A percentile compares a stretch with the other conserved stretches of the same genome.
These are phyloP conservation scores for Aspergillus cavernicola DNA, from an alignment of 495 filamentous ascomycete species.

Conservation along the genomic window DNA sequence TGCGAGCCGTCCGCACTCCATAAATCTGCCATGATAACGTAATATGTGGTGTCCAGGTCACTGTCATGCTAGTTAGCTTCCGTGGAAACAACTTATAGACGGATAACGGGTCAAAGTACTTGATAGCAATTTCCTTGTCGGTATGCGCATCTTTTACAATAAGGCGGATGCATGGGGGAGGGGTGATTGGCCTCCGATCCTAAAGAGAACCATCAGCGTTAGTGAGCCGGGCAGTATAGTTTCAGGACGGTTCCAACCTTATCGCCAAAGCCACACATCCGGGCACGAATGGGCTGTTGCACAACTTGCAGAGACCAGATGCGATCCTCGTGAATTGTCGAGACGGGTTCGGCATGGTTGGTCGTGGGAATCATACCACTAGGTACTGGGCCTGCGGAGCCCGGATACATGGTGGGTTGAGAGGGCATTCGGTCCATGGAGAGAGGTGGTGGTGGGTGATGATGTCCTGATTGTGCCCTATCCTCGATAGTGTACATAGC, in stretches of 20 bases:
- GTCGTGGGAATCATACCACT: constrained; percentile 27
- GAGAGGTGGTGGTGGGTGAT: constrained; percentile 39
- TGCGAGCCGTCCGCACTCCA: constrained; percentile 80
- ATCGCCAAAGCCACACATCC: constrained; percentile 99
- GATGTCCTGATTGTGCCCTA: constrained; percentile 38
- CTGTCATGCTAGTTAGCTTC: constrained; percentile 30
- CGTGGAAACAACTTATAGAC: no score
- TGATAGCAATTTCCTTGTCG: constrained; percentile 84
- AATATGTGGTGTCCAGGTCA: constrained; percentile 81
- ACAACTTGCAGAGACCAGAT: constrained; percentile 72
- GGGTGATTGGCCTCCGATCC: constrained; percentile 95
- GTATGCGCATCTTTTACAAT: constrained; percentile 75
- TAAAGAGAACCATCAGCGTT: constrained; percentile 30
- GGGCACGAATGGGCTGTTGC: constrained; percentile 89
- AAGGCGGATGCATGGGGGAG: constrained; percentile 86
- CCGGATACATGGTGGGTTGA: constrained; percentile 39
- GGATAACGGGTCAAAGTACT: constrained; percentile 48
- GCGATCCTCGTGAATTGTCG: constrained; percentile 43
- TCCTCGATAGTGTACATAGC: constrained; percentile 47
- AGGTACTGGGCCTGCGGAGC: constrained; percentile 22
- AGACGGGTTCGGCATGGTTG: constrained; percentile 36
- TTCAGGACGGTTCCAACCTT: constrained; percentile 55
- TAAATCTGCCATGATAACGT: constrained; percentile 88
- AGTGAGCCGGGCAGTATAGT: background rate
- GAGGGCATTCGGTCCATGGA: constrained; percentile 48